A percentile compares a stretch with the other conserved stretches of the same genome.
phyloP scores from a whole-genome alignment of 2,329 filamentous ascomycete species.

The Xylaria sp. region DNA sequence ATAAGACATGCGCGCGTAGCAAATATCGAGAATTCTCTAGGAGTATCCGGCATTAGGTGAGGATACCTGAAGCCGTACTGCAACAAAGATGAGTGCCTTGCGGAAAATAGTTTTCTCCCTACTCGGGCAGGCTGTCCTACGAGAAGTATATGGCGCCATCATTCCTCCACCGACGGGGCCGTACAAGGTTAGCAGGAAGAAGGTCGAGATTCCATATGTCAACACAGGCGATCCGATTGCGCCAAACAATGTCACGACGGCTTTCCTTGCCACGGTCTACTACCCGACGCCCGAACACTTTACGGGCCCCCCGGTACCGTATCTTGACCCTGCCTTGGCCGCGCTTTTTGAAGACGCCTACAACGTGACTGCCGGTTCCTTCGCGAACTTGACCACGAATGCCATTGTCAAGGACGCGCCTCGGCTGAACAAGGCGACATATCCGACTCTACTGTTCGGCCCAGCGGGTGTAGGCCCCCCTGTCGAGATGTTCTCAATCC shows the following conservation, averaged over 20 bases:
- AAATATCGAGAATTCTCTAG: background rate
- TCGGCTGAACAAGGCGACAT: background rate
- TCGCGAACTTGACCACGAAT: conserved; percentile 20
- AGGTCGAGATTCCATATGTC: conserved; percentile 21
- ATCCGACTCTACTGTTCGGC: conserved; percentile 36
- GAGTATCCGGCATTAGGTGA: background rate
- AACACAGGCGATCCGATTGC: conserved; percentile 29
- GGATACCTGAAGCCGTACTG: background rate
- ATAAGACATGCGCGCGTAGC: background rate
- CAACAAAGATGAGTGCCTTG: background rate
- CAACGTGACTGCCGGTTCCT: conserved; percentile 3
- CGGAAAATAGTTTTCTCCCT: background rate
- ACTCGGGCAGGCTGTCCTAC: background rate
- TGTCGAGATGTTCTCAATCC: conserved; percentile 26
- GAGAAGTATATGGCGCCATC: conserved; percentile 12
- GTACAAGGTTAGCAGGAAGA: conserved; percentile 28
- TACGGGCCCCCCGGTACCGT: background rate
- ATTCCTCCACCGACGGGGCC: conserved; percentile 6
- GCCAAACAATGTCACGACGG: conserved; percentile 31
- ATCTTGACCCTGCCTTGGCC: conserved; percentile 20
- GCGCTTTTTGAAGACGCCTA: conserved; percentile 17
- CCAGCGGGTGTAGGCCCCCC: conserved; percentile 27
- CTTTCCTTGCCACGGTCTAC: conserved; percentile 35
- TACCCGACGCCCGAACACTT: conserved; percentile 25
- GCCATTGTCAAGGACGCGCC: conserved; percentile 3